Conservation (phyloP, 2,329 filamentous ascomycete genomes). For the Ophiostoma australiae region DNA sequence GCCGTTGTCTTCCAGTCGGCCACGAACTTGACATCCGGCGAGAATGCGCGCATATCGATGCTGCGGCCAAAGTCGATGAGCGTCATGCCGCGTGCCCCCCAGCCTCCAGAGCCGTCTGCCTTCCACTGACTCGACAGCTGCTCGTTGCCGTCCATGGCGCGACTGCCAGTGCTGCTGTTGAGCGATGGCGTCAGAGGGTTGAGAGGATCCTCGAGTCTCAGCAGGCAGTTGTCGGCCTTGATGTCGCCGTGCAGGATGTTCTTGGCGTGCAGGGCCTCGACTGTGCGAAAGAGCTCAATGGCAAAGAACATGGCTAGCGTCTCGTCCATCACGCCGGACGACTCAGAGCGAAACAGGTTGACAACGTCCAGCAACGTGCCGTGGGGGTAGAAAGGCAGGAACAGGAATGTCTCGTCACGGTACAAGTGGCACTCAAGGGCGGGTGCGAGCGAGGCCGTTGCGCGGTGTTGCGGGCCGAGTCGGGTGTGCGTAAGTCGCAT, state of each 20-base stretch:
- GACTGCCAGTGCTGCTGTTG: conserved; percentile 31
- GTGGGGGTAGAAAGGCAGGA: conserved; percentile 82
- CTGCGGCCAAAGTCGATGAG: conserved; percentile 93
- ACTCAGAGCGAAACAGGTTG: conserved; percentile 73
- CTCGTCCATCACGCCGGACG: conserved; percentile 78
- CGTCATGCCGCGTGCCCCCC: conserved; percentile 71
- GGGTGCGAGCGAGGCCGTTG: conserved; percentile 69
- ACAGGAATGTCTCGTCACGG: conserved; percentile 79
- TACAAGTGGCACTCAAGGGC: conserved; percentile 92
- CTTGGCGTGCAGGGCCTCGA: conserved; percentile 78
- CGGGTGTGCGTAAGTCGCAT: conserved; percentile 76
- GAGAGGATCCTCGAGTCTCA: conserved; percentile 67
- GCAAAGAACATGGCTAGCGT: conserved; percentile 91
- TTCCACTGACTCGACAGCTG: conserved; percentile 60
- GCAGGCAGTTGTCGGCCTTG: conserved; percentile 91
- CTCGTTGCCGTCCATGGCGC: conserved; percentile 26
- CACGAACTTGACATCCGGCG: conserved; percentile 73
- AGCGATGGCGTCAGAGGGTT: conserved; percentile 29
- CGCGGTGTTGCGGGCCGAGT: conserved; percentile 65
- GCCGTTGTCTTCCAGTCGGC: conserved; percentile 89
- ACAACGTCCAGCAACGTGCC: conserved; percentile 93
- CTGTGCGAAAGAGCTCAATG: conserved; percentile 81
- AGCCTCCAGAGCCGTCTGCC: conserved; percentile 69
- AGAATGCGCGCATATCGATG: conserved; percentile 88
- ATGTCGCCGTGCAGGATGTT: conserved; percentile 86